Conservation (phyloP, 129 eudicot genomes). For the Gnaphalium uliginosum region DNA sequence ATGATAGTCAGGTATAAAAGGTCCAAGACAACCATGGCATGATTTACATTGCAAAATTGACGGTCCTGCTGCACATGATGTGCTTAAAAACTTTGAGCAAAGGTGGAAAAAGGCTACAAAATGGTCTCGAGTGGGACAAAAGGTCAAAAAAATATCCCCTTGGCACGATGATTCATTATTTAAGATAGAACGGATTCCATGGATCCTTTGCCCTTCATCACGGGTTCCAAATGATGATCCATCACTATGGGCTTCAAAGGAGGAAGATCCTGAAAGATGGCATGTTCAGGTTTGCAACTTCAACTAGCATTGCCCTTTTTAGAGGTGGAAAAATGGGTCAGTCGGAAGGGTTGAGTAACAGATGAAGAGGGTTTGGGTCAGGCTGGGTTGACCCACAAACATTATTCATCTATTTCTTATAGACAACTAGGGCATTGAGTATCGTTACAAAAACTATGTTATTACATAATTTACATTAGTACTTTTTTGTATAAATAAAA, state of each 20-base stretch:
- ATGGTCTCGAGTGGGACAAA: constrained; percentile 49
- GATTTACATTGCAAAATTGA: constrained; percentile 74
- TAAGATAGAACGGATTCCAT: constrained; percentile 54
- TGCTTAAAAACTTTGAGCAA: constrained; percentile 73
- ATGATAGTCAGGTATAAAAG: constrained; percentile 51
- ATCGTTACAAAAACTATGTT: background rate
- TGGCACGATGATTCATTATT: constrained; percentile 69
- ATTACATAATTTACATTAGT: background rate
- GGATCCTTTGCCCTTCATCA: constrained; percentile 54
- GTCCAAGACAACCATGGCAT: constrained; percentile 82
- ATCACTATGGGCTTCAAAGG: constrained; percentile 42
- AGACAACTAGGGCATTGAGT: too few species aligned
- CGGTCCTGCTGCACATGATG: constrained; percentile 81
- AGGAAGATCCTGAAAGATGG: constrained; percentile 72
- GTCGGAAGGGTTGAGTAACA: background rate
- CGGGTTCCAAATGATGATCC: constrained; percentile 32
- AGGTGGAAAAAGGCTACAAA: constrained; percentile 71
- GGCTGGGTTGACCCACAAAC: background rate
- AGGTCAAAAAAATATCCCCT: constrained; percentile 49
- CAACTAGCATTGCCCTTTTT: background rate
- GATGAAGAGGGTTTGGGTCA: background rate
- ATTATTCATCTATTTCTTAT: too few species aligned
- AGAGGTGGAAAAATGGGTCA: background rate
- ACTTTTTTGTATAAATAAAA: background rate
- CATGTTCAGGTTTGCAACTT: constrained; percentile 61